phyloP scores from a whole-genome alignment of 2,329 filamentous ascomycete species.

The Trichothecium sympodiale region DNA sequence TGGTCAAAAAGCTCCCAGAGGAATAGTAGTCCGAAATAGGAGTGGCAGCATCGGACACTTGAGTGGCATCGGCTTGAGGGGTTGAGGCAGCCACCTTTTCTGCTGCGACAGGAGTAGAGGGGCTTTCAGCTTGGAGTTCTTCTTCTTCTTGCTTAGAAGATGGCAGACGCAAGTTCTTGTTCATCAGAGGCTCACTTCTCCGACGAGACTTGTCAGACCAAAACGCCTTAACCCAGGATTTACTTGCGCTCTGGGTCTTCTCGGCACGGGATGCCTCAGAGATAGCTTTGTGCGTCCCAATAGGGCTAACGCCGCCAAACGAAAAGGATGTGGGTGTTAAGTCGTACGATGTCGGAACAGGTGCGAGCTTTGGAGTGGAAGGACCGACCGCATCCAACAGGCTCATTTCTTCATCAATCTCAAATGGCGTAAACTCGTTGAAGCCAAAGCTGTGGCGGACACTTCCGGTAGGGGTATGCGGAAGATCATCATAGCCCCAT shows the following conservation, averaged over 20 bases:
- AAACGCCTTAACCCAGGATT: conserved; percentile 12
- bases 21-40: conserved; percentile 1
- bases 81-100: conserved; percentile 7
- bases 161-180: conserved; percentile 8
- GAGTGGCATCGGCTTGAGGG: neutral
- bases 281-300: neutral
- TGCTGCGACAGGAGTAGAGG: conserved; percentile 18
- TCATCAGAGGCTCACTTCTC: conserved; percentile 22
- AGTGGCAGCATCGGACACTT: neutral
- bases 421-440: neutral
- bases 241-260: conserved; percentile 2
- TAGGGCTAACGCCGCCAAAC: conserved; percentile 8
- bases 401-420: conserved; percentile 3
- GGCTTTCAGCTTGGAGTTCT: conserved; percentile 8
- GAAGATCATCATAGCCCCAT: conserved; percentile 12
- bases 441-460: neutral
- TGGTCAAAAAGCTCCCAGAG: conserved; percentile 3
- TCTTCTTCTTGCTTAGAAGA: conserved; percentile 2
- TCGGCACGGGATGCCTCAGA: too few relatives aligned
- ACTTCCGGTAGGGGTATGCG: conserved; percentile 10
- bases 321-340: conserved; percentile 8
- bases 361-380: conserved; percentile 1
- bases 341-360: conserved; percentile 2
- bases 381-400: neutral
- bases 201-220: conserved; percentile 12